Conservation (phyloP, 441 rosid genomes). For the Corymbia citriodora region DNA sequence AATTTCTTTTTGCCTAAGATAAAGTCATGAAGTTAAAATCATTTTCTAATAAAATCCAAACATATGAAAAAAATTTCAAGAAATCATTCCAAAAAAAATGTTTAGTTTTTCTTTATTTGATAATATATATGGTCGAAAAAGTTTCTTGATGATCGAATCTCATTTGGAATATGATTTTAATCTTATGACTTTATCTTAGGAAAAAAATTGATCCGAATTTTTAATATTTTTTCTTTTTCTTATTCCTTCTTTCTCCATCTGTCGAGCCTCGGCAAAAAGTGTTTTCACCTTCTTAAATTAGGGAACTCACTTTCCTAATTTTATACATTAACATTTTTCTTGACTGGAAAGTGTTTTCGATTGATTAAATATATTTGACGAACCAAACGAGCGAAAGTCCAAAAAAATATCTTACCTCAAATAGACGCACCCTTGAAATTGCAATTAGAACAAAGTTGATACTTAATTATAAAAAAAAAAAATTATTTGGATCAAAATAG, state of each 20-base stretch:
- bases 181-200: neutral
- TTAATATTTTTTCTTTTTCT: too few species aligned
- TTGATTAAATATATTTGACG: rapidly evolving
- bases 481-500: neutral
- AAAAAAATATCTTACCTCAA: too few species aligned
- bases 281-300: neutral
- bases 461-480: neutral
- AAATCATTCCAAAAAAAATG: too few species aligned
- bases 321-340: too few species aligned
- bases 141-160: rapidly evolving
- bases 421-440: rapidly evolving
- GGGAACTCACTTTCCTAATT: neutral
- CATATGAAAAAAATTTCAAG: too few species aligned
- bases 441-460: too few species aligned
- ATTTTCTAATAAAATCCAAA: too few species aligned
- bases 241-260: neutral
- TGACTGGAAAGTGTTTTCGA: too few species aligned
- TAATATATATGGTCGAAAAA: rapidly evolving
- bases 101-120: neutral
- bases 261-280: neutral
- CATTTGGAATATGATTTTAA: neutral
- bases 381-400: rapidly evolving
- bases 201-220: too few species aligned
- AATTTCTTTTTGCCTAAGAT: too few species aligned
- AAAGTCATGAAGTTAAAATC: too few species aligned